Conservation (phyloP, 305 asterid genomes). For the Fraxinus greggii region DNA sequence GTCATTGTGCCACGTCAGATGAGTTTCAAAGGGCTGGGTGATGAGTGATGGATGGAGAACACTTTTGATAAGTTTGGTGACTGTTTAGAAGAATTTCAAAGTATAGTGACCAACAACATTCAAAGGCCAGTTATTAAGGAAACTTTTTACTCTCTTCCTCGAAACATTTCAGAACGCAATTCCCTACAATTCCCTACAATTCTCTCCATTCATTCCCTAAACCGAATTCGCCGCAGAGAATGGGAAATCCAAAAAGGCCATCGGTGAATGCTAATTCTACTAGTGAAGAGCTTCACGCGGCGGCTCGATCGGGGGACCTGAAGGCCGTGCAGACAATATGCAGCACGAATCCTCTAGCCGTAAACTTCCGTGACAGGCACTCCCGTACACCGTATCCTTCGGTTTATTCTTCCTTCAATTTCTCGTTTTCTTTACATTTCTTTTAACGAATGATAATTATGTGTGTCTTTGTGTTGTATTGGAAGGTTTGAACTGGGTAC, state of each 20-base stretch:
- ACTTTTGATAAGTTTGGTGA: too few species aligned
- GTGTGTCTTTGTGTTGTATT: neutral
- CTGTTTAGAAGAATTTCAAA: too few species aligned
- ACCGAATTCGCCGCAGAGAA: neutral
- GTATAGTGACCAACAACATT: too few species aligned
- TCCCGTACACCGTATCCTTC: conserved; percentile 92
- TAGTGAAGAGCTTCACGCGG: conserved; percentile 63
- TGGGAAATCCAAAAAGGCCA: conserved; percentile 57
- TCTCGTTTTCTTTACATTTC: neutral
- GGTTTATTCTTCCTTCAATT: neutral
- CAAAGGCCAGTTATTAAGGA: too few species aligned
- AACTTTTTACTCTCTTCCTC: too few species aligned
- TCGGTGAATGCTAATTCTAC: conserved; percentile 23
- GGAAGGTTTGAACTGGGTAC: neutral
- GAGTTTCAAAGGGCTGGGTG: too few species aligned
- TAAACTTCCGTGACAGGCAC: conserved; percentile 82
- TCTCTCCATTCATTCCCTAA: conserved; percentile 5
- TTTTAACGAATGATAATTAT: neutral
- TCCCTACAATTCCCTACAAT: too few species aligned
- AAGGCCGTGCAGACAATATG: conserved; percentile 61
- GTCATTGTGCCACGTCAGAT: too few species aligned
- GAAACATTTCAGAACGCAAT: too few species aligned
- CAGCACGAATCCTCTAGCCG: conserved; percentile 69
- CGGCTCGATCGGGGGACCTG: conserved; percentile 87
- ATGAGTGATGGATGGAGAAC: too few species aligned